A percentile compares a stretch with the other conserved stretches of the same genome.
These are phyloP conservation scores for Mimosa pudica DNA, from an alignment of 306 rosid species.

Conservation along the genomic window DNA sequence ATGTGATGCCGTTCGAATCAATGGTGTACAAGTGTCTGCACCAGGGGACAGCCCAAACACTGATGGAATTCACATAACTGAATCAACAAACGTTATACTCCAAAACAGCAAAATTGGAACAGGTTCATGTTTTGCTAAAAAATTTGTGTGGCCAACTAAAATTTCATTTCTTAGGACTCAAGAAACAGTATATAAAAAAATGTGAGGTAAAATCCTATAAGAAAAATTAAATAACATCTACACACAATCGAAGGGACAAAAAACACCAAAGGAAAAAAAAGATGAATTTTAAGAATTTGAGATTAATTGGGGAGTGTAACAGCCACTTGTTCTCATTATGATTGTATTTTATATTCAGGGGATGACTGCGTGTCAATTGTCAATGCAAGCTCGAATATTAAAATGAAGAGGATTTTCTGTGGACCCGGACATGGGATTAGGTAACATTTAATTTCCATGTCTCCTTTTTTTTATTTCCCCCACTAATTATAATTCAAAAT, in stretches of 20 bases:
- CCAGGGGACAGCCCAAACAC: slow-evolving; percentile 96
- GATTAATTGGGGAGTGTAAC: background rate
- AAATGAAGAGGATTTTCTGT: slow-evolving; percentile 86
- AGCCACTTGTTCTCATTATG: slow-evolving; percentile 24
- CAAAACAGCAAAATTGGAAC: slow-evolving; percentile 87
- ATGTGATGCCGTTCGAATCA: slow-evolving; percentile 65
- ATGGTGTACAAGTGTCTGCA: slow-evolving; percentile 66
- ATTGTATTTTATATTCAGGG: slow-evolving; percentile 53
- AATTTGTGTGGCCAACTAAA: background rate
- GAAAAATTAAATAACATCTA: background rate
- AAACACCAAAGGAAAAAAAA: background rate
- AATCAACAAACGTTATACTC: slow-evolving; percentile 81
- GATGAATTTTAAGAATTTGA: background rate
- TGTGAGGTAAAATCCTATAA: slow-evolving; percentile 11
- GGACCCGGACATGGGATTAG: slow-evolving; percentile 99
- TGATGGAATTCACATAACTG: slow-evolving; percentile 90
- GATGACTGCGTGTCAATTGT: slow-evolving; percentile 98
- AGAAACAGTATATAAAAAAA: slow-evolving; percentile 2
- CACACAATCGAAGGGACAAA: slow-evolving; percentile 3
- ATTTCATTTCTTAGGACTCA: slow-evolving; percentile 5
- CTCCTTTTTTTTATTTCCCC: background rate
- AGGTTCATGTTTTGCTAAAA: slow-evolving; percentile 58
- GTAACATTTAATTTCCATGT: slow-evolving; percentile 45
- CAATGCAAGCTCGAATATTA: slow-evolving; percentile 86
- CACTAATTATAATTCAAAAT: slow-evolving; percentile 7